Evolutionary conservation across 225 moss, liverwort and hornwort species (phyloP).

Genomic region (Thuidium tamariscinum): DNA sequence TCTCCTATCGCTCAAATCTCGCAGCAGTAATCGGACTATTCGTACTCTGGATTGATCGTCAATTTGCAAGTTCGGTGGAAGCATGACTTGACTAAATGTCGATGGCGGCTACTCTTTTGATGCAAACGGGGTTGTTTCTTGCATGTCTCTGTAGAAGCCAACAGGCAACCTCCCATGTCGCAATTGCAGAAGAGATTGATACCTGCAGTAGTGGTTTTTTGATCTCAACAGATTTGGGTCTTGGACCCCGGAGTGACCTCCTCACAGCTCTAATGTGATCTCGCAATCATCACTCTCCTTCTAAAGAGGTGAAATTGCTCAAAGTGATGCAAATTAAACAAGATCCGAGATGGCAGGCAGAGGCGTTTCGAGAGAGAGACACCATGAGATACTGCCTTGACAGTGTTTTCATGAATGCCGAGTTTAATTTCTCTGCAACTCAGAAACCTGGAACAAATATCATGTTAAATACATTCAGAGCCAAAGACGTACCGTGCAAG

Average conservation of each 20-base stretch:
- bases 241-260: background rate
- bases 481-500: background rate
- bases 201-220: background rate
- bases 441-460: background rate
- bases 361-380: background rate
- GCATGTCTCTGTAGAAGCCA: background rate
- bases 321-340: background rate
- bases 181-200: background rate
- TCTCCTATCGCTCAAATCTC: no score
- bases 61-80: background rate
- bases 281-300: background rate
- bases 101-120: background rate
- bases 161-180: background rate
- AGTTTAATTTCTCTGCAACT: background rate
- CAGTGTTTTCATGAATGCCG: background rate
- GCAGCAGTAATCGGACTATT: background rate
- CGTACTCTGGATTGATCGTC: background rate
- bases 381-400: slow-evolving; percentile 1
- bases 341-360: background rate
- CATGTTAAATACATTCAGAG: background rate
- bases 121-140: background rate
- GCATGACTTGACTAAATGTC: background rate
- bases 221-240: background rate
- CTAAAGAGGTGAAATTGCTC: background rate
- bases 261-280: background rate